phyloP scores from a whole-genome alignment of 768 basidiomycete species.

The Candolleomyces efflorescens region DNA sequence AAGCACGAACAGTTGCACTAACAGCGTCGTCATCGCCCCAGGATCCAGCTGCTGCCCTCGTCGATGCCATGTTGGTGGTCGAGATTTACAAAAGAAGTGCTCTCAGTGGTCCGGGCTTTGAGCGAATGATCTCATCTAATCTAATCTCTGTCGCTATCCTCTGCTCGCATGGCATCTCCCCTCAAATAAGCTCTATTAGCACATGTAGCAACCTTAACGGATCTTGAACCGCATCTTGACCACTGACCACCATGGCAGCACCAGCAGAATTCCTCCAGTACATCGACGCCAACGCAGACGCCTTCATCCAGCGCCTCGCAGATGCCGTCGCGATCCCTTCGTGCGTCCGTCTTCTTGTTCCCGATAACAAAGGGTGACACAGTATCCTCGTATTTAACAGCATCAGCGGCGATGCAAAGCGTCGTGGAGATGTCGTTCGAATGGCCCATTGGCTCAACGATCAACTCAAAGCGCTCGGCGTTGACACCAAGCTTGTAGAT shows the following conservation, averaged over 20 bases:
- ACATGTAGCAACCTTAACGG: not conserved
- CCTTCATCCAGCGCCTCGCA: slow-evolving; percentile 74
- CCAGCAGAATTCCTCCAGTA: slow-evolving; percentile 43
- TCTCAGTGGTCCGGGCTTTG: not conserved
- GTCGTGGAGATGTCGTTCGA: slow-evolving; percentile 70
- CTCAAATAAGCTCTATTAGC: not conserved
- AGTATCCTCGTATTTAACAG: slow-evolving; percentile 28
- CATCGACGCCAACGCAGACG: slow-evolving; percentile 65
- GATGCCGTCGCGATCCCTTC: slow-evolving; percentile 80
- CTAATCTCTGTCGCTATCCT: not conserved
- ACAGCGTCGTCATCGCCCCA: not conserved
- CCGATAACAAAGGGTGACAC: not conserved
- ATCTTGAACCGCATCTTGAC: not conserved
- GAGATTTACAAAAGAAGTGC: not conserved
- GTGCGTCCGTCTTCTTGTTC: slow-evolving; percentile 37
- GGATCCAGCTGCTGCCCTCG: not conserved
- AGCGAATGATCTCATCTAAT: slow-evolving; percentile 6
- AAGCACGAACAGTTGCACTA: not conserved
- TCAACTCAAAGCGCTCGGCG: slow-evolving; percentile 75
- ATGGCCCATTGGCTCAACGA: slow-evolving; percentile 84
- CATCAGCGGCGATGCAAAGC: slow-evolving; percentile 65
- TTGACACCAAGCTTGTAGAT: slow-evolving; percentile 66
- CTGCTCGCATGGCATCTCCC: not conserved
- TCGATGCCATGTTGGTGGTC: not conserved
- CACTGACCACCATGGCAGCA: slow-evolving; percentile 37